Evolutionary conservation across 148 eudicot species (phyloP), one percentile per base, ranked within the genome.

Genomic region (Agrostemma githago): DNA sequence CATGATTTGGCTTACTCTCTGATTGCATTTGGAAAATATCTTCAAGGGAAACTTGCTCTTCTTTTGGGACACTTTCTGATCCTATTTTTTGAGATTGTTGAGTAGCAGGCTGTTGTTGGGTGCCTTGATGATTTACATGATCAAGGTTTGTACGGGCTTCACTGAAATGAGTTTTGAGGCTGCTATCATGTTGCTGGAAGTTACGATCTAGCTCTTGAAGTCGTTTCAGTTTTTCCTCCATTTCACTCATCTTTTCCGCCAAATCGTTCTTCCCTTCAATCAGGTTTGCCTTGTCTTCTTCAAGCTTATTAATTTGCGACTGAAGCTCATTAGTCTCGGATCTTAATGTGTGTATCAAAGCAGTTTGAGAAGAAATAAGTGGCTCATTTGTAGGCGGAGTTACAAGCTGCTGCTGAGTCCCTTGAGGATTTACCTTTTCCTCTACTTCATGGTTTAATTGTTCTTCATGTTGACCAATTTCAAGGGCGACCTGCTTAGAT

Each of bases 311-410:
- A 74, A 92, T 84, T 41, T 90, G 94, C 17, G 76, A 73, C n/a
- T 90, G 96, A 17, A 95, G 89, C 61, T 89, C 97, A 72, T 85
- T 83, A 3, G 88, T 81, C 75, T 92, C 94, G 11, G 80, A 78
- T 66, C 84, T 89, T 53, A 95, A 82, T 66, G 89, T 84, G 60
- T 88, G 83, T 37, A 88, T 88, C 51, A 92, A 77, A 57, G 88
- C 91, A 41, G 92, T 89, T 82, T 95, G 99, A 67, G 96, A 87
- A 59, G 64, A 42, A 46, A 42, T 20, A 46, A 6, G 62, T 42
- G 65, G 54, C 53, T 62, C 69, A 65, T 56, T 40, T 66, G 41
- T 38, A 8, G 51, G 14, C 72, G 19, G 26, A 38, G 59, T 58
- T 65, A 63, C 53, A 74, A 74, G 72, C 71, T 74, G 71, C 19